Percentiles rank a stretch among this genome's conserved stretches.
Conservation (phyloP, 345 rosid species). For the Xanthoceras sorbifolium region DNA sequence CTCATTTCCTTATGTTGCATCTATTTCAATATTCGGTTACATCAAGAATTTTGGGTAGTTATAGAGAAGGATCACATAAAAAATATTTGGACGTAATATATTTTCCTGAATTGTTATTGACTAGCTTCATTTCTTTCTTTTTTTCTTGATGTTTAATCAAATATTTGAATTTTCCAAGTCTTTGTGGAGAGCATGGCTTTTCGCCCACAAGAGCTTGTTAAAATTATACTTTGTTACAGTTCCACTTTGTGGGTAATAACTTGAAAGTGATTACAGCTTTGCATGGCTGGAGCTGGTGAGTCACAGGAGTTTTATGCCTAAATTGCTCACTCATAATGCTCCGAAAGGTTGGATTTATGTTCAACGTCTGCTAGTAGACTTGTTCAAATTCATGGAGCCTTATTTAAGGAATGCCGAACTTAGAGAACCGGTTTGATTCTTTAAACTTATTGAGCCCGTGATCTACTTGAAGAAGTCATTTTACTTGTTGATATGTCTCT, state of each 20-base stretch:
- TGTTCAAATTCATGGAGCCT: conserved; percentile 47
- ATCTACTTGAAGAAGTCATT: neutral
- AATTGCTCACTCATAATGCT: conserved; percentile 33
- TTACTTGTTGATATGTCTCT: neutral
- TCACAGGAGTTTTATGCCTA: conserved; percentile 46
- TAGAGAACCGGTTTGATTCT: conserved; percentile 31
- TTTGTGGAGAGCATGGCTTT: neutral
- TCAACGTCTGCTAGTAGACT: conserved; percentile 40
- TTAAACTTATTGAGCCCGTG: neutral
- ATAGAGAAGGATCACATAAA: neutral
- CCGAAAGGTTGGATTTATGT: conserved; percentile 43
- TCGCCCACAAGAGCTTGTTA: neutral
- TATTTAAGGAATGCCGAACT: conserved; percentile 41
- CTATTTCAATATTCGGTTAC: neutral
- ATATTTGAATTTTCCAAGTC: neutral
- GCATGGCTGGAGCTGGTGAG: conserved; percentile 47
- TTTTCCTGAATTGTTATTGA: neutral
- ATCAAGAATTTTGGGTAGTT: neutral
- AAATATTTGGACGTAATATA: neutral
- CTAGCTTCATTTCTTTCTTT: neutral
- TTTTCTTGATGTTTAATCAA: neutral
- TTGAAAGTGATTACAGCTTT: conserved; percentile 31
- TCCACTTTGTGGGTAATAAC: neutral
- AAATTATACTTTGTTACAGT: too few relatives aligned
- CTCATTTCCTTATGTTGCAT: neutral